Base-by-base conservation (phyloP, 805 yeast genomes). In the Nakazawaea peltata region DNA sequence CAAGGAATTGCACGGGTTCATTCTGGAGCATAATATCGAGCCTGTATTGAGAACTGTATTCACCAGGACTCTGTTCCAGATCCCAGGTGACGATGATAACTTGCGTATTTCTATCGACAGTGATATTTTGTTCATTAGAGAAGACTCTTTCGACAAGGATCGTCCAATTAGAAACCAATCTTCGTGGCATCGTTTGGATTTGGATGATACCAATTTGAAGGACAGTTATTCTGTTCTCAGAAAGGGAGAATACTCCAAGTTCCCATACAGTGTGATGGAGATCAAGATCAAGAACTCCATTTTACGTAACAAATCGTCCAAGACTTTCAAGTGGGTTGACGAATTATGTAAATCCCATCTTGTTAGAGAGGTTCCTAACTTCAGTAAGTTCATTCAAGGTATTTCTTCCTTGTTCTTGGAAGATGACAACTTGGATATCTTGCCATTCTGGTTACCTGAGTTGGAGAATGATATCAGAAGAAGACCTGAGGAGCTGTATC, bases 361-460 rank as follows among this genome's bases (percentile, higher is more conserved):
- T 47, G 95, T 87, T 32, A 87, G 85, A 53, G 97, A 87, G 56
- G 88, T 90, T 41, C 96, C 97, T 37, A 83, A 84, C 50, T 90
- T 90, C 51, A 84, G 95, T 34, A 85, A 87, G 59, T 90, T 83
- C 54, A 71, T 90, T 46, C 98, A 90, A 55, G 97, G 97, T 60
- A 75, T 87, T 39, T 87, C 96, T 4, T 70, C 86, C 2, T 67
- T 90, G 43, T 90, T 79, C 53, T 74, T 86, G 36, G 97, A 90
- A 52, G 92, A 85, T 54, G 97, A 90, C 49, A 80, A 81, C 46
- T 69, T 90, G 51, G 95, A 36, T 11, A 36, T 36, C 23, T 67
- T 90, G 43, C 98, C 98, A 37, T 83, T 87, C 56, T 90, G 98
- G 98, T 69, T 86, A 45, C 84, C 94, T 40, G 97, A 90, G 42